phyloP scores from a whole-genome alignment of 164 flowering plant species.

The Platanus orientalis region DNA sequence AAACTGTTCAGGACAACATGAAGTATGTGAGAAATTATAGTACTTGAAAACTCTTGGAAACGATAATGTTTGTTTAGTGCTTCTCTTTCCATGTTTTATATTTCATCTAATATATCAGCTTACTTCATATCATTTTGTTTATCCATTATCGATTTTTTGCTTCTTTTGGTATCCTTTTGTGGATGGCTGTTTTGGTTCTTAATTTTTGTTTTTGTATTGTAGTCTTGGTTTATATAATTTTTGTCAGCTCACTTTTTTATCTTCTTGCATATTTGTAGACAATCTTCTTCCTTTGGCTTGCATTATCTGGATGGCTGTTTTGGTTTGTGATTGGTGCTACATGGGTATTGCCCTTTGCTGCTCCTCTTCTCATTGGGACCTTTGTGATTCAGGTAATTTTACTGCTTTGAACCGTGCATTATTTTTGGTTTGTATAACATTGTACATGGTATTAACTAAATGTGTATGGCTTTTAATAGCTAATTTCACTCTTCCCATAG shows the following conservation, averaged over 20 bases:
- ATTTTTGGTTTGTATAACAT: too few relatives aligned
- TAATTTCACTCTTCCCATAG: too few relatives aligned
- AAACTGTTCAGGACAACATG: too few relatives aligned
- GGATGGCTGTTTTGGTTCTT: background rate
- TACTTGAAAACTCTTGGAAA: background rate
- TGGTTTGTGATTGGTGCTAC: constrained; percentile 63
- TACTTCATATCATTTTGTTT: too few relatives aligned
- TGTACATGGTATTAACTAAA: too few relatives aligned
- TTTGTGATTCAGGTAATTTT: constrained; percentile 32
- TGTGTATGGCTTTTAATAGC: too few relatives aligned
- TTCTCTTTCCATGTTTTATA: constrained; percentile 8
- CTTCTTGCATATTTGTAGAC: constrained; percentile 44
- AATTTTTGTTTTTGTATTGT: background rate
- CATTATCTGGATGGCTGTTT: constrained; percentile 94
- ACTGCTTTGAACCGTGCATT: too few relatives aligned
- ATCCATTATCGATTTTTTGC: too few relatives aligned
- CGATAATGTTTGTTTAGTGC: background rate
- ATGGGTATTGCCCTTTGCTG: constrained; percentile 88
- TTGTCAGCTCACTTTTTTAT: background rate
- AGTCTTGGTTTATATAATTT: background rate
- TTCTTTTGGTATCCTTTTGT: too few relatives aligned
- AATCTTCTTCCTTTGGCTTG: constrained; percentile 89
- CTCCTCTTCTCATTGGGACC: constrained; percentile 77
- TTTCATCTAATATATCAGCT: too few relatives aligned
- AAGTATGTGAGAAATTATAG: too few relatives aligned